phyloP scores from a whole-genome alignment of 495 filamentous ascomycete species.

The Apodospora peruviana region DNA sequence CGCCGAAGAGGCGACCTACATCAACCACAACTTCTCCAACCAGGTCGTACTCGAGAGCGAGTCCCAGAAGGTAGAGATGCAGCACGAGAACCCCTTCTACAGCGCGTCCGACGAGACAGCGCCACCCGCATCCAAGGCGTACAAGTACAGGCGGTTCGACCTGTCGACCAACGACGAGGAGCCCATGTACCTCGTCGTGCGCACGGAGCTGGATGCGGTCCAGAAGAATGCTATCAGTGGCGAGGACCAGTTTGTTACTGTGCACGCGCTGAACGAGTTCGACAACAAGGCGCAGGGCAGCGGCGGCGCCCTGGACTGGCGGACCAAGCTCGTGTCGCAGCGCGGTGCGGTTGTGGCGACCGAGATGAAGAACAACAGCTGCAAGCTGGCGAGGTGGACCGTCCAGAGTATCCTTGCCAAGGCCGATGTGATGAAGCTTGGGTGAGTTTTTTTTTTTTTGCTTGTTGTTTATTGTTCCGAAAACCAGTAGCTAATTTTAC shows the following conservation, averaged over 20 bases:
- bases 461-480: constrained; percentile 8
- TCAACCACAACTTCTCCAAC: constrained; percentile 98
- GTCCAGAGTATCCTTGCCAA: constrained; percentile 92
- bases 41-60: constrained; percentile 85
- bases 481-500: constrained; percentile 2
- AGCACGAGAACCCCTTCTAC: constrained; percentile 95
- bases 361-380: constrained; percentile 99
- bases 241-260: constrained; percentile 81
- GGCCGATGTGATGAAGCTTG: constrained; percentile 96
- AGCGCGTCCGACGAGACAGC: constrained; percentile 88
- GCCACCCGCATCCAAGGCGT: constrained; percentile 87
- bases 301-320: constrained; percentile 92
- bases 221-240: constrained; percentile 86
- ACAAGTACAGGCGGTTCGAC: constrained; percentile 97
- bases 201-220: constrained; percentile 93
- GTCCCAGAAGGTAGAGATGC: constrained; percentile 69
- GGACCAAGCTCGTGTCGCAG: constrained; percentile 84
- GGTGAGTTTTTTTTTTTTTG: constrained; percentile 44
- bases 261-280: constrained; percentile 98
- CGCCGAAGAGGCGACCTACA: constrained; percentile 94
- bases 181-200: constrained; percentile 84
- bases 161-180: constrained; percentile 88
- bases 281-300: constrained; percentile 94
- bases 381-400: constrained; percentile 96
- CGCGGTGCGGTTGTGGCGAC: constrained; percentile 95